phyloP scores from a whole-genome alignment of 495 filamentous ascomycete species.

The Penicillium bovifimosum region DNA sequence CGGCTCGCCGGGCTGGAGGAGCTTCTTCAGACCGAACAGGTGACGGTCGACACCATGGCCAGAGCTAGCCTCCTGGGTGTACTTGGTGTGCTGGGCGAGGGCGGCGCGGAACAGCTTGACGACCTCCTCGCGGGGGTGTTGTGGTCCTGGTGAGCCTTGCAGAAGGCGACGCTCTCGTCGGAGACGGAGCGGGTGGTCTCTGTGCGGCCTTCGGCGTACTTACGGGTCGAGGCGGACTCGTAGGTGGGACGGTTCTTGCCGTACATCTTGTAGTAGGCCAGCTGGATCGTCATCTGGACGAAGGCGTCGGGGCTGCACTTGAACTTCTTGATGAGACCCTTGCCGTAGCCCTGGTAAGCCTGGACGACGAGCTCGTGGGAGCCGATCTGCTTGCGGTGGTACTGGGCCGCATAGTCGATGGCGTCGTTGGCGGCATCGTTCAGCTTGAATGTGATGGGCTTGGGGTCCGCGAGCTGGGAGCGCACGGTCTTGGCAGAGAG shows the following conservation, averaged over 20 bases:
- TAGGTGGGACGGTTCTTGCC: conserved; percentile 97
- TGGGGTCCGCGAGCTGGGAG: conserved; percentile 78
- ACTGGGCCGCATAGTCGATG: conserved; percentile 66
- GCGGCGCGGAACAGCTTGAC: conserved; percentile 76
- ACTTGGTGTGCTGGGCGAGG: conserved; percentile 75
- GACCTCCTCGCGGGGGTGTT: conserved; percentile 52
- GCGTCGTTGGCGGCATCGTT: conserved; percentile 64
- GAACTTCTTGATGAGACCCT: conserved; percentile 99
- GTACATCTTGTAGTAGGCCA: conserved; percentile 99
- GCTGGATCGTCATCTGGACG: conserved; percentile 97
- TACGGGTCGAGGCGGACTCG: conserved; percentile 90
- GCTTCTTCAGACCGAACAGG: conserved; percentile 93
- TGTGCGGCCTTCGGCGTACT: conserved; percentile 93
- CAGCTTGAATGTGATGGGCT: conserved; percentile 68
- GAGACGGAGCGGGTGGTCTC: conserved; percentile 92
- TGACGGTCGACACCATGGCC: conserved; percentile 94
- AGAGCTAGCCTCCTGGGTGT: conserved; percentile 82
- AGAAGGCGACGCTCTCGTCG: conserved; percentile 89
- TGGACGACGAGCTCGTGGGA: conserved; percentile 90
- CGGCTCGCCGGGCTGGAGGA: conserved; percentile 74
- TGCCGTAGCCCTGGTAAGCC: conserved; percentile 95
- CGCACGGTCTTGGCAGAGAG: conserved; percentile 69
- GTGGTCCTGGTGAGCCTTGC: conserved; percentile 73
- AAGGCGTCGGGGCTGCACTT: conserved; percentile 97
- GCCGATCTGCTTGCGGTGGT: conserved; percentile 74